A percentile compares a stretch with the other conserved stretches of the same genome.
Evolutionary conservation across 139 green algal genomes (phyloP).

Genomic region (Micromonas commoda): DNA sequence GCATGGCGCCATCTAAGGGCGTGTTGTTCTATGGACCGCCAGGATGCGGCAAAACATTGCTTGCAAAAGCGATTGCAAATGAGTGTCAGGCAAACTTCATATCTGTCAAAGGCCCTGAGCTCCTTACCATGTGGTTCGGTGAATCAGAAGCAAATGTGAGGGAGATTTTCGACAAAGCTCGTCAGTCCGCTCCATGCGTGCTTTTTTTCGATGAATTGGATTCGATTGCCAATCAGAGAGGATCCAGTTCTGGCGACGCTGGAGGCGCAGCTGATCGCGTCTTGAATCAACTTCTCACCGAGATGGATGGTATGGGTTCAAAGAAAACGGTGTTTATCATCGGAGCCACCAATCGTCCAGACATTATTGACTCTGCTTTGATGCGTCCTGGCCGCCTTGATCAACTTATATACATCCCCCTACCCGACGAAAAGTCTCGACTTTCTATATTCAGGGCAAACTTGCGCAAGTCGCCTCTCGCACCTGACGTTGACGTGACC

Average conservation of each 20-base stretch:
- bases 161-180: constrained; percentile 99
- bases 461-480: constrained; percentile 92
- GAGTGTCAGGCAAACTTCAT: constrained; percentile 99
- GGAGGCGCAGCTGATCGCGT: constrained; percentile 95
- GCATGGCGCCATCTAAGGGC: constrained; percentile 96
- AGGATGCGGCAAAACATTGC: constrained; percentile 97
- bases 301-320: constrained; percentile 99
- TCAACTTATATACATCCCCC: constrained; percentile 99
- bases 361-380: constrained; percentile 79
- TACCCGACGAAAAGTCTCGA: constrained; percentile 77
- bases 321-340: constrained; percentile 99
- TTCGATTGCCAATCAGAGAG: constrained; percentile 87
- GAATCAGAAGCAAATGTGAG: constrained; percentile 90
- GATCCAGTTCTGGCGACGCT: constrained; percentile 71
- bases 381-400: constrained; percentile 94
- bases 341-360: constrained; percentile 48
- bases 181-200: constrained; percentile 90
- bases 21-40: constrained; percentile 99
- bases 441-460: constrained; percentile 86
- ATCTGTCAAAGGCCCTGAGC: constrained; percentile 94
- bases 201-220: constrained; percentile 99
- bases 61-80: constrained; percentile 99
- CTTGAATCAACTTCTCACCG: constrained; percentile 96
- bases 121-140: constrained; percentile 99
- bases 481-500: constrained; percentile 87